Conservation (phyloP, 306 rosid genomes). For the Vachellia pachyceras region DNA sequence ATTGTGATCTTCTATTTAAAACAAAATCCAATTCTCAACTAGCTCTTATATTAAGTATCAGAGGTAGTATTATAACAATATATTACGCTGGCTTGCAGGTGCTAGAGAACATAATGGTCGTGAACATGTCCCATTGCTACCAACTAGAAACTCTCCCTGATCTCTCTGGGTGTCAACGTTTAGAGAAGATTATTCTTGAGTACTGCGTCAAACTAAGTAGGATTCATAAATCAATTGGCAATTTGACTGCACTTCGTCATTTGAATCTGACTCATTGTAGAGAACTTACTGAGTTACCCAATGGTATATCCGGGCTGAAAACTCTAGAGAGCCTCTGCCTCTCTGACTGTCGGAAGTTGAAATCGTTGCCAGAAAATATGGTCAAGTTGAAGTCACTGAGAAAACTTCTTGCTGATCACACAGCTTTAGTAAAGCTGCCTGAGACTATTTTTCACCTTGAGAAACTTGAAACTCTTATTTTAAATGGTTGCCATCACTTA, state of each 20-base stretch:
- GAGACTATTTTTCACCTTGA: constrained; percentile 54
- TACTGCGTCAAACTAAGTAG: constrained; percentile 43
- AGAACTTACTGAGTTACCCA: constrained; percentile 52
- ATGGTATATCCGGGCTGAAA: constrained; percentile 56
- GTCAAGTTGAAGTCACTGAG: constrained; percentile 54
- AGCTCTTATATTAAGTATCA: too few relatives aligned
- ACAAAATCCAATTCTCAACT: too few relatives aligned
- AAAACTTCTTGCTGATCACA: constrained; percentile 48
- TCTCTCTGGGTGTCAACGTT: constrained; percentile 49
- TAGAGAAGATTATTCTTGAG: constrained; percentile 62
- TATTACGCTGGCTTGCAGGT: constrained; percentile 40
- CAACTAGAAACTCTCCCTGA: constrained; percentile 57
- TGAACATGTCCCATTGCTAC: constrained; percentile 51
- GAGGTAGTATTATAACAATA: neutral
- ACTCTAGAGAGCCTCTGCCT: constrained; percentile 55
- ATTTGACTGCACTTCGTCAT: constrained; percentile 43
- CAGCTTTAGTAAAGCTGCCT: constrained; percentile 54
- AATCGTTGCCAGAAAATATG: constrained; percentile 55
- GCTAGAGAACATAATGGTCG: constrained; percentile 54
- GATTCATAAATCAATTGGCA: constrained; percentile 60
- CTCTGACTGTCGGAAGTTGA: constrained; percentile 46
- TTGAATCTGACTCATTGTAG: constrained; percentile 53
- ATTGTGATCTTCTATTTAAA: too few relatives aligned
- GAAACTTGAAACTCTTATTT: constrained; percentile 51
- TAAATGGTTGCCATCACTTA: constrained; percentile 46